Conservation (phyloP, 768 basidiomycete genomes). For the Antrodiella citrinella region DNA sequence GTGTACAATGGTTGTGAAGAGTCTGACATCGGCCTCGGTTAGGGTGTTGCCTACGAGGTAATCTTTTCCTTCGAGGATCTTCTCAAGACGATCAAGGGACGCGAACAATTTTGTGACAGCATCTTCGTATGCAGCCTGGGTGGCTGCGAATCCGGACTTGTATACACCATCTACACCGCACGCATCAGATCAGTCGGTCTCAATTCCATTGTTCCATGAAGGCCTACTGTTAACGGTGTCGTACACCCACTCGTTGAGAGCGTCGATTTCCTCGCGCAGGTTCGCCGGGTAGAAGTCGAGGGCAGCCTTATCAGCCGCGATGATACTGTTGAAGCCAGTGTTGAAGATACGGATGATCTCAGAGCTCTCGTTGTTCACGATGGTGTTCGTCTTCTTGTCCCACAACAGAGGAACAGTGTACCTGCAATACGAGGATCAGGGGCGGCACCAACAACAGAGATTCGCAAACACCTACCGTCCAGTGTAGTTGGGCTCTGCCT, state of each 20-base stretch:
- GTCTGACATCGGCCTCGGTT: conserved; percentile 79
- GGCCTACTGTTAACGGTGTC: conserved; percentile 70
- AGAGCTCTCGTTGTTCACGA: conserved; percentile 93
- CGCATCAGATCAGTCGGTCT: not conserved
- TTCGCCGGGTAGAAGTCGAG: conserved; percentile 75
- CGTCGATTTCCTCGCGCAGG: conserved; percentile 71
- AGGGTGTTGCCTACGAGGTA: conserved; percentile 75
- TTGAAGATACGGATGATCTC: conserved; percentile 96
- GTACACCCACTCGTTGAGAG: conserved; percentile 81
- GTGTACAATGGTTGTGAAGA: conserved; percentile 85
- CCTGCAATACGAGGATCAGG: conserved; percentile 16
- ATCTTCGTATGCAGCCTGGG: conserved; percentile 71
- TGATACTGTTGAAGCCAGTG: conserved; percentile 64
- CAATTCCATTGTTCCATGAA: not conserved
- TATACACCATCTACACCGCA: conserved; percentile 67
- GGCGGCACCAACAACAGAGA: not conserved
- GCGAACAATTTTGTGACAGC: conserved; percentile 70
- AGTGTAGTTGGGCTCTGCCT: conserved; percentile 59
- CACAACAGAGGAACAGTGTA: conserved; percentile 89
- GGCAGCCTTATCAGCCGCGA: conserved; percentile 55
- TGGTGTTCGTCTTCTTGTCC: conserved; percentile 81
- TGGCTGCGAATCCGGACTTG: conserved; percentile 79
- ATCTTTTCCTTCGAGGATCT: conserved; percentile 64
- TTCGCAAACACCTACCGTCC: conserved; percentile 40
- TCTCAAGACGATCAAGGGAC: conserved; percentile 76